Evolutionary conservation across 176 grass and related monocot genomes (phyloP).

Genomic region (Calamus simplicifolius): DNA sequence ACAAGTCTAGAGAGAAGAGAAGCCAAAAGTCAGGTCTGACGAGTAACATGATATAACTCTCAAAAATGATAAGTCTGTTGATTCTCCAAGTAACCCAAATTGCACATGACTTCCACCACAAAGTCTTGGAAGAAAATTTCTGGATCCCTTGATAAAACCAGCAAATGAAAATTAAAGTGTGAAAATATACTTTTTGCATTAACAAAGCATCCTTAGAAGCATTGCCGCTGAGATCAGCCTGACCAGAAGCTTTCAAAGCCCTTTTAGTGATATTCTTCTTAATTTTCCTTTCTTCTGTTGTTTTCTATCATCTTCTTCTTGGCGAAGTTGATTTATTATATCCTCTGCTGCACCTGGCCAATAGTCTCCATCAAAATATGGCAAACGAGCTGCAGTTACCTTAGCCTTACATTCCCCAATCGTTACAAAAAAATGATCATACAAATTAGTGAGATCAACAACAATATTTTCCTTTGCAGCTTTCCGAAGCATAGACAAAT

Average conservation of each 20-base stretch:
- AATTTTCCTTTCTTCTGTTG: conserved; percentile 83
- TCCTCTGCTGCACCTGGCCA: conserved; percentile 99
- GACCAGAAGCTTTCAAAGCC: conserved; percentile 87
- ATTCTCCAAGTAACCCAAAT: too few species aligned
- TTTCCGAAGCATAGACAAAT: conserved; percentile 95
- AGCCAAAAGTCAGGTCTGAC: too few species aligned
- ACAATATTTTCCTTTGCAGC: conserved; percentile 87
- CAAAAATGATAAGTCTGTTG: too few species aligned
- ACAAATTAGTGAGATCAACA: conserved; percentile 83
- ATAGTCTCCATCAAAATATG: conserved; percentile 98
- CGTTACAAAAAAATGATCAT: conserved; percentile 84
- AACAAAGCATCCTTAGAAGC: conserved; percentile 94
- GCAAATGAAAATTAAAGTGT: conserved; percentile 5
- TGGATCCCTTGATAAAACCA: conserved; percentile 10
- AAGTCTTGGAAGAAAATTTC: too few species aligned
- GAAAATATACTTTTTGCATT: conserved; percentile 71
- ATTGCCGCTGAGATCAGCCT: conserved; percentile 82
- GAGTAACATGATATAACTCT: too few species aligned
- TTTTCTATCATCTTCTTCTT: conserved; percentile 90
- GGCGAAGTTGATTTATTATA: conserved; percentile 93
- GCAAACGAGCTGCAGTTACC: conserved; percentile 87
- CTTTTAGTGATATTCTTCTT: conserved; percentile 95
- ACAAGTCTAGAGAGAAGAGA: too few species aligned
- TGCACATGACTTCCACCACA: too few species aligned
- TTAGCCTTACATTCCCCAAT: conserved; percentile 90